phyloP scores from a whole-genome alignment of 2,329 filamentous ascomycete species.

The Triangularia verruculosa region DNA sequence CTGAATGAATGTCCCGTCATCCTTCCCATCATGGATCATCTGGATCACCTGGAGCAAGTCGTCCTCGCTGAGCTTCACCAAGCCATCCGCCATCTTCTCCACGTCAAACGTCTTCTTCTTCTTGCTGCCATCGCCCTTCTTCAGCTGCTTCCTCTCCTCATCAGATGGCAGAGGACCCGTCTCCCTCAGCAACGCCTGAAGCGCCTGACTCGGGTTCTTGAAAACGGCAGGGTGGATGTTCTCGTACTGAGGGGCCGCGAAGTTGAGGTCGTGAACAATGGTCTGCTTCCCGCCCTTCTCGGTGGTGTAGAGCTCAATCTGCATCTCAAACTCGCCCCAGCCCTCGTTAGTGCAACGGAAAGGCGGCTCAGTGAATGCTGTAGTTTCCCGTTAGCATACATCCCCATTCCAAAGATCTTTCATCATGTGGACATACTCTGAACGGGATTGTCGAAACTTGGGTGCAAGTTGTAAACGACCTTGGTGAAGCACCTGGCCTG shows the following conservation, averaged over 20 bases:
- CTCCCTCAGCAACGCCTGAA: constrained; percentile 75
- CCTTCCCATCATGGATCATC: constrained; percentile 97
- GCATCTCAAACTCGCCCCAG: constrained; percentile 98
- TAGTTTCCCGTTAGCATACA: constrained; percentile 18
- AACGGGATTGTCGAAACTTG: constrained; percentile 81
- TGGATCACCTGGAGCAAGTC: constrained; percentile 93
- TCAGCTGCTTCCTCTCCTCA: constrained; percentile 61
- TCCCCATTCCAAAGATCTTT: background rate
- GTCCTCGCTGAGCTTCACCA: constrained; percentile 87
- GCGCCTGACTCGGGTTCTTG: constrained; percentile 87
- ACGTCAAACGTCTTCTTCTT: constrained; percentile 82
- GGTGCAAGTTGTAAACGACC: constrained; percentile 88
- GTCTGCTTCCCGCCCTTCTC: constrained; percentile 82
- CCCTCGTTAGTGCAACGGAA: constrained; percentile 91
- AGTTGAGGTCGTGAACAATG: constrained; percentile 89
- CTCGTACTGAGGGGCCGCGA: constrained; percentile 77
- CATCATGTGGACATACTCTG: constrained; percentile 63
- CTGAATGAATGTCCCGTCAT: constrained; percentile 89
- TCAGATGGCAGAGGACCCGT: constrained; percentile 82
- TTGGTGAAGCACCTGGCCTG: constrained; percentile 86
- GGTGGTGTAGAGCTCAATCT: constrained; percentile 74
- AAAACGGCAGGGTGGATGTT: constrained; percentile 75
- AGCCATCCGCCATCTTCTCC: constrained; percentile 91
- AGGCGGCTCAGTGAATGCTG: constrained; percentile 78
- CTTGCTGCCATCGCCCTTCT: constrained; percentile 69